A percentile compares a stretch with the other conserved stretches of the same genome.
Conservation (phyloP, 2,329 filamentous ascomycete species). For the Chaetomium olivaceum region DNA sequence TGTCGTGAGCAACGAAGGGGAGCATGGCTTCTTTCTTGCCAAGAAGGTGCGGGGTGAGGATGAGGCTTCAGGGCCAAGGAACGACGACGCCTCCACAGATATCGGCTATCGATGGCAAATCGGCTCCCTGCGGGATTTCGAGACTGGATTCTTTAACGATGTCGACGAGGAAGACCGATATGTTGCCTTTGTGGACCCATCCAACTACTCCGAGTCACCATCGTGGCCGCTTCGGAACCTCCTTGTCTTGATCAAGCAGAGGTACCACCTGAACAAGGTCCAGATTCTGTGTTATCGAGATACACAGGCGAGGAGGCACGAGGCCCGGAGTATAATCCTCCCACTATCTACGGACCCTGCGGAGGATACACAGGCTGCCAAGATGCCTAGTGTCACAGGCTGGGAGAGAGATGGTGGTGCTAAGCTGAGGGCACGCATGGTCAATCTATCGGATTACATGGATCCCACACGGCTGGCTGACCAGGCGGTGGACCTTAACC, state of each 20-base stretch:
- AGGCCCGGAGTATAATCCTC: slow-evolving; percentile 79
- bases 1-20: slow-evolving; percentile 68
- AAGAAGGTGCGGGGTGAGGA: slow-evolving; percentile 63
- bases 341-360: slow-evolving; percentile 58
- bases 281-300: slow-evolving; percentile 92
- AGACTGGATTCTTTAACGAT: slow-evolving; percentile 81
- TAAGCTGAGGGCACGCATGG: slow-evolving; percentile 75
- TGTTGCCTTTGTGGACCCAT: slow-evolving; percentile 87
- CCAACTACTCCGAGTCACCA: slow-evolving; percentile 82
- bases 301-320: slow-evolving; percentile 72
- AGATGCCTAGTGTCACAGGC: slow-evolving; percentile 87
- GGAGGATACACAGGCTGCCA: slow-evolving; percentile 42
- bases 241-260: slow-evolving; percentile 77
- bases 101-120: slow-evolving; percentile 76
- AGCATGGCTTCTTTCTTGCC: slow-evolving; percentile 94
- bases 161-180: slow-evolving; percentile 73
- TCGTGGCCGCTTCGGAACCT: slow-evolving; percentile 94
- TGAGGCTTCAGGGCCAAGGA: slow-evolving; percentile 44
- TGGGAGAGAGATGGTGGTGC: slow-evolving; percentile 85
- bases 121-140: slow-evolving; percentile 73
- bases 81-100: slow-evolving; percentile 52
- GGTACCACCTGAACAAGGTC: slow-evolving; percentile 73
- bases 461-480: slow-evolving; percentile 85
- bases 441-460: slow-evolving; percentile 89
- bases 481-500: slow-evolving; percentile 90